Evolutionary conservation across 495 filamentous ascomycete genomes (phyloP), one percentile per base, ranked within the genome.

Genomic region (Penicillium robsamsonii): DNA sequence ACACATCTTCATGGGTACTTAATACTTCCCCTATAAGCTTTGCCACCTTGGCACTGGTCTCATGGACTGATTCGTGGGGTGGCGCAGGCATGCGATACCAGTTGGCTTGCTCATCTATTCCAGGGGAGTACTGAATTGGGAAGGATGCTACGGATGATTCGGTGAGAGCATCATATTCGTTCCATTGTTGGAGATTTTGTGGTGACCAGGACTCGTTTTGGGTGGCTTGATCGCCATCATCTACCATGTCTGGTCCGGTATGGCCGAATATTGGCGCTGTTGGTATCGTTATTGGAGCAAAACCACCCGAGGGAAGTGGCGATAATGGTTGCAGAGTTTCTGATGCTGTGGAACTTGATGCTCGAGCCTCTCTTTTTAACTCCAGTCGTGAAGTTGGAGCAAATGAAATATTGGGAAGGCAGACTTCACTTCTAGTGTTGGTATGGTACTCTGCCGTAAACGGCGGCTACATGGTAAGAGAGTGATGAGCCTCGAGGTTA

Each of bases 1-100:
- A 56, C 35, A 62, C 58, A 13, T 60, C 52, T 27, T 64, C 22
- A 15, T 66, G 60, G 13, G 56, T 33, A 15, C 24, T 30, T 31
- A 52, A 29, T 7, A 64, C 24, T 15, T 58, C 46, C 0, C 41
- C 27, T 3, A 57, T 11, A 8, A 60, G 15, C n/a, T 49, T 60
- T 17, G 12, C 42, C 22, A 57, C 42, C 3, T 51, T 50, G 25
- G 27, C 25, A 8, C 35, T 44, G 20, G 22, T 46, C 4, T 55
- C 33, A 15, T 12, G 33, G 5, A 30, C 10, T 20, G 27, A 18
- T 18, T 31, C 17, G 12, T 15, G 13, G 8, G 24, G 30, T 11
- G 50, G 29, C 46, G 18, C 44, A 46, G 45, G 27, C 4, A 30
- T 20, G 9, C 1, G 27, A 47, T 18, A 18, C 45, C 27, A 2